Conservation (phyloP, 495 filamentous ascomycete genomes). For the Hypoxylon lienhwacheense region DNA sequence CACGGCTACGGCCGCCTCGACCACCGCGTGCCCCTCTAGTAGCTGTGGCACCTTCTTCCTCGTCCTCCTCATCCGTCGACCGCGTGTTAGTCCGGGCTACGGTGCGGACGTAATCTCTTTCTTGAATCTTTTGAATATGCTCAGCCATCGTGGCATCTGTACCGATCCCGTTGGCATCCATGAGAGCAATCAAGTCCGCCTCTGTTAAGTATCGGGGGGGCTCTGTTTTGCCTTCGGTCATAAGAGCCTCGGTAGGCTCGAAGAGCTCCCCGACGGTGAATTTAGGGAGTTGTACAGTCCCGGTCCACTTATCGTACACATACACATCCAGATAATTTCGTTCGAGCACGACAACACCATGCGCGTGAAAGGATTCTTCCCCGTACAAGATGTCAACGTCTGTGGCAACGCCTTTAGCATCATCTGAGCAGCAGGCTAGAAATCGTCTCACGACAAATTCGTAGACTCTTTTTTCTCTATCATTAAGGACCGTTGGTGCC, state of each 20-base stretch:
- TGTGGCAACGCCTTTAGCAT: conserved; percentile 81
- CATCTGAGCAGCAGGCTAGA: conserved; percentile 93
- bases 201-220: conserved; percentile 89
- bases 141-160: conserved; percentile 99
- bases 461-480: conserved; percentile 76
- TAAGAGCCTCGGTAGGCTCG: conserved; percentile 84
- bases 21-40: conserved; percentile 44
- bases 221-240: conserved; percentile 83
- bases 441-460: conserved; percentile 95
- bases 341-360: conserved; percentile 82
- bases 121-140: conserved; percentile 93
- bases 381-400: conserved; percentile 86
- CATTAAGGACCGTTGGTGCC: conserved; percentile 59
- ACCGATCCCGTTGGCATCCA: conserved; percentile 98
- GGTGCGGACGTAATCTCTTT: conserved; percentile 77
- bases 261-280: conserved; percentile 80
- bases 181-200: conserved; percentile 93
- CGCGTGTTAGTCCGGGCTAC: conserved; percentile 52
- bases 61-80: conserved; percentile 34
- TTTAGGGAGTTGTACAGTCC: conserved; percentile 75
- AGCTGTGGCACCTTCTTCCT: conserved; percentile 41
- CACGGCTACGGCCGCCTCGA: conserved; percentile 49
- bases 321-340: conserved; percentile 96
- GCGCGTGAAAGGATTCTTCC: conserved; percentile 75
- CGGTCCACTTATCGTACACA: conserved; percentile 92